Conservation (phyloP, 345 rosid species). For the rapeseed (Brassica napus) region DNA sequence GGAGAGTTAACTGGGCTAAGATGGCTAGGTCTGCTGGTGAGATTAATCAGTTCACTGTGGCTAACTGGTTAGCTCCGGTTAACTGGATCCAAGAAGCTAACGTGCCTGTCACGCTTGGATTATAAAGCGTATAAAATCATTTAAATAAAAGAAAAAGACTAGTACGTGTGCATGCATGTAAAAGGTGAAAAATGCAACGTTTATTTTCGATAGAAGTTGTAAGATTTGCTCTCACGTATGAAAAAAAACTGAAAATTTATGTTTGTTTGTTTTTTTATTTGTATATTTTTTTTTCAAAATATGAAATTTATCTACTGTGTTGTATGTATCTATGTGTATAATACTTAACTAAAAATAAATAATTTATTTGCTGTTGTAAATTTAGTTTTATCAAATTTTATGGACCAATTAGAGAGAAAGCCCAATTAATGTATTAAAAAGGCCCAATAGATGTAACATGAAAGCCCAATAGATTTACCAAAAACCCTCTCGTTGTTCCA, state of each 20-base stretch:
- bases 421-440: not conserved
- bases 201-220: conserved; percentile 31
- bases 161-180: conserved; percentile 31
- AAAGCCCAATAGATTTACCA: not conserved
- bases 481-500: not conserved
- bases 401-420: not conserved
- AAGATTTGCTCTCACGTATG: conserved; percentile 28
- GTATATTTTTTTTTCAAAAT: not conserved
- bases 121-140: conserved; percentile 25
- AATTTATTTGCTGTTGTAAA: not conserved
- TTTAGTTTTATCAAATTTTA: not conserved
- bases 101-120: conserved; percentile 47
- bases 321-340: conserved; percentile 6
- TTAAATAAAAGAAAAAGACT: not conserved
- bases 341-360: not conserved
- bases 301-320: conserved; percentile 17
- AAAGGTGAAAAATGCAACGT: conserved; percentile 30
- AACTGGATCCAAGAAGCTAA: conserved; percentile 51
- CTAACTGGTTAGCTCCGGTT: conserved; percentile 42
- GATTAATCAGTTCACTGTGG: conserved; percentile 46
- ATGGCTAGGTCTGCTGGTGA: conserved; percentile 40
- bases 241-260: not conserved
- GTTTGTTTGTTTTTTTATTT: conserved; percentile 14
- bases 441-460: not conserved
- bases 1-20: conserved; percentile 62